Base-by-base conservation (phyloP, 257 asterid species). In the Nicotiana knightiana region DNA sequence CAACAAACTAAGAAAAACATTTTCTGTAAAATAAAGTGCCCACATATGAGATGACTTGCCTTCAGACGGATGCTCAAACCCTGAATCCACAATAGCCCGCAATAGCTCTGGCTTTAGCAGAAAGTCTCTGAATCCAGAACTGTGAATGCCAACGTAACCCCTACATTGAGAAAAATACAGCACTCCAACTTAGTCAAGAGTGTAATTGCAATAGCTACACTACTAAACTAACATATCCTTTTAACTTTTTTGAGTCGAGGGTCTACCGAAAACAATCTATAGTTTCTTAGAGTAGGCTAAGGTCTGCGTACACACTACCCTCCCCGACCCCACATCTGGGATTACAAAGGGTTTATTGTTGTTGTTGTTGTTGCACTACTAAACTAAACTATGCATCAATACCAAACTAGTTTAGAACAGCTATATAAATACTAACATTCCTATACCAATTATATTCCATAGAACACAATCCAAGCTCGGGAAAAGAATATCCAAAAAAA, bases 121-220 rank as follows among this genome's bases (percentile, higher is more conserved):
- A 48, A 88, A 88, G 84, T 88, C 91, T 84, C 91, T 86, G 85
- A 88, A 88, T 67, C 91, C 91, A 17, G 91, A 88, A 81, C 89
- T 88, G 85, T 88, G 91, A 82, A 88, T 88, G 17, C 89, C 89
- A 4, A 84, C 89, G 9, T 88, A 88, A 76, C 91, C 91, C 82
- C 91, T 88, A 11, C 77, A 70, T 66, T 65, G 48, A 33, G 73
- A 66, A 66, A 64, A 66, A 66, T 66, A 16, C 32, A 32, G 75
- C 26, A 32, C 33, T 66, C 35, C 26, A 66, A 66, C 48, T 66
- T 66, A 16, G 51, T 16, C 46, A 39, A 6, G 46, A 39, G 24
- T 33, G 26, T 66, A 32, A 66, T 33, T 66, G 33, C 15, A 7
- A 32, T 66, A 66, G 51, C 75, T 66, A 46, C 75, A 66, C 51